Evolutionary conservation across 2,329 filamentous ascomycete species (phyloP).

Genomic region (Aspergillus piperis): DNA sequence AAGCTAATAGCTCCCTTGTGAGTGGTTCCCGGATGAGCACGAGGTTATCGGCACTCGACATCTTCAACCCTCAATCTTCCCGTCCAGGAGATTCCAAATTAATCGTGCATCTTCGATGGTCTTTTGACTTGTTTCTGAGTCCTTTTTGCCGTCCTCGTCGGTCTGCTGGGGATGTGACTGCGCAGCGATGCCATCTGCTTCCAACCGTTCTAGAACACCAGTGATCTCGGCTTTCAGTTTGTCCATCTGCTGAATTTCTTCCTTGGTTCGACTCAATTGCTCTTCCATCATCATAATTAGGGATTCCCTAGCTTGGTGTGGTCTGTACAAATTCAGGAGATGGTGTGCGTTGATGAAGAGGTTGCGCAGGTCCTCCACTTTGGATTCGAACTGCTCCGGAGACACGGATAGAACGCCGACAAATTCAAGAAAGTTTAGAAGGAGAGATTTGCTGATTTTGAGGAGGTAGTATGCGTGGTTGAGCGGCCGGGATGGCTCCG

Average conservation of each 20-base stretch:
- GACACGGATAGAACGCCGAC: slow-evolving; percentile 69
- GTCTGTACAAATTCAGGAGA: slow-evolving; percentile 89
- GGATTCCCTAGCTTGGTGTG: slow-evolving; percentile 87
- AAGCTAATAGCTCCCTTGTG: no score
- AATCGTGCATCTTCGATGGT: slow-evolving; percentile 32
- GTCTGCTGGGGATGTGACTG: slow-evolving; percentile 13
- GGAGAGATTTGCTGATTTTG: slow-evolving; percentile 76
- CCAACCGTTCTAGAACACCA: slow-evolving; percentile 38
- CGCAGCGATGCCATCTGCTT: slow-evolving; percentile 31
- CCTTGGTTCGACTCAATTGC: slow-evolving; percentile 69
- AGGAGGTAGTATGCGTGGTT: slow-evolving; percentile 66
- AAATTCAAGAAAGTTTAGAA: slow-evolving; percentile 87
- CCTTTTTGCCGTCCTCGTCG: slow-evolving; percentile 8
- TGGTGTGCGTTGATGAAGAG: slow-evolving; percentile 91
- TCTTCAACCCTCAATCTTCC: slow-evolving; percentile 21
- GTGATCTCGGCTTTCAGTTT: slow-evolving; percentile 70
- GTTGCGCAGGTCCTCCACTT: slow-evolving; percentile 75
- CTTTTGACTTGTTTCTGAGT: slow-evolving; percentile 19
- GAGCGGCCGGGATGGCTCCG: slow-evolving; percentile 41
- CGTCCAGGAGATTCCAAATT: slow-evolving; percentile 45
- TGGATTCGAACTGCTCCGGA: slow-evolving; percentile 67
- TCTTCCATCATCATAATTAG: slow-evolving; percentile 86
- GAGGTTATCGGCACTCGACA: not conserved
- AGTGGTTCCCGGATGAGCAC: not conserved
- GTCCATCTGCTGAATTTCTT: slow-evolving; percentile 77